Evolutionary conservation across 208 protist species (phyloP).

Genomic region (Angomonas ambiguus): DNA sequence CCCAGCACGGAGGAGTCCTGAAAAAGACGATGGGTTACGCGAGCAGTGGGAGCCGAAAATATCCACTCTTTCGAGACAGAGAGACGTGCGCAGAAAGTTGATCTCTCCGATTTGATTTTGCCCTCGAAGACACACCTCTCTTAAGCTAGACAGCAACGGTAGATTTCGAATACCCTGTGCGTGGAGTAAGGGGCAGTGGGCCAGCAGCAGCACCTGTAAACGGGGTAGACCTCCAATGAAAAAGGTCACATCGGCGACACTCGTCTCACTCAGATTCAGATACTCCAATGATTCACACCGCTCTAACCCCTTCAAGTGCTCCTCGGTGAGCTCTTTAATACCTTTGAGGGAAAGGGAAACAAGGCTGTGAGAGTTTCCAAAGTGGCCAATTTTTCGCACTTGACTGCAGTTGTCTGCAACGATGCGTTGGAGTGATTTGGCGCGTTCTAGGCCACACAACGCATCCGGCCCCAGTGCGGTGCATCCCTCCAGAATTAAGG

Average conservation of each 20-base stretch:
- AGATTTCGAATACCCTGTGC: background rate
- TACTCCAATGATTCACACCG: conserved; percentile 24
- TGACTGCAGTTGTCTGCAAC: conserved; percentile 30
- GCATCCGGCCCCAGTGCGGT: conserved; percentile 24
- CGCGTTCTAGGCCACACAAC: conserved; percentile 28
- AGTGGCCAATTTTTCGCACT: conserved; percentile 21
- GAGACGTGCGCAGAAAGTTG: background rate
- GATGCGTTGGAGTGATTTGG: conserved; percentile 27
- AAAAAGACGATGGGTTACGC: background rate
- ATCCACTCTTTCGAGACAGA: background rate
- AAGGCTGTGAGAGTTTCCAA: conserved; percentile 28
- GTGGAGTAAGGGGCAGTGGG: background rate
- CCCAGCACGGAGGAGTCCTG: background rate
- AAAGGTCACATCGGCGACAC: conserved; percentile 24
- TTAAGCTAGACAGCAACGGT: background rate
- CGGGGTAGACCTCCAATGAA: conserved; percentile 19
- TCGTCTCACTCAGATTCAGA: conserved; percentile 37
- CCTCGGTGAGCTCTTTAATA: conserved; percentile 20
- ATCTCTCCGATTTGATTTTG: background rate
- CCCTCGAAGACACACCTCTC: background rate
- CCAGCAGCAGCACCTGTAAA: conserved; percentile 1
- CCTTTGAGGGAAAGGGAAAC: conserved; percentile 31
- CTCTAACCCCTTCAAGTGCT: conserved; percentile 34
- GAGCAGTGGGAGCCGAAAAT: background rate
- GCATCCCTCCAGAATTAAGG: conserved; percentile 52